Evolutionary conservation across 2,329 filamentous ascomycete species (phyloP), one percentile per base, ranked within the genome.

Genomic region (Fusarium sambucinum): DNA sequence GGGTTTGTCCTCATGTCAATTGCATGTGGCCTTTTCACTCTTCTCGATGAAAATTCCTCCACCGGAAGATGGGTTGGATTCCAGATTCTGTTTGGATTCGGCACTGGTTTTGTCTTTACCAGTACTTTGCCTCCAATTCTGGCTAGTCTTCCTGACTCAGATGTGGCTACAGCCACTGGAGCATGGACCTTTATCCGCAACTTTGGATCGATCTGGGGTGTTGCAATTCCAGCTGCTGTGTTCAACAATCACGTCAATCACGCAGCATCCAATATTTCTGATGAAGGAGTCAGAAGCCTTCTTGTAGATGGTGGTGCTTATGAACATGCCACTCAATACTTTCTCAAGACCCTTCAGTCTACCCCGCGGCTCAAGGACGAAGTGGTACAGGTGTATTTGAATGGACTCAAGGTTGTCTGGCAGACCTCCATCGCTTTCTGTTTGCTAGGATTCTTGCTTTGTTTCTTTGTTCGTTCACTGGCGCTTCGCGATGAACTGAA

Each of bases 121-220:
- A 75, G 77, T 1, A 73, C 82, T 8, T 78, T 83, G 3, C 81
- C 84, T 0, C 80, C 84, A 0, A 75, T 83, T 17, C 79, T 81
- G 68, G 83, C 82, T 1, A 66, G 74, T 0, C 65, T 83, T 2
- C 37, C 72, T 1, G 80, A 83, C 11, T 61, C 63, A 2, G 80
- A 84, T 51, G 72, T 74, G 0, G 78, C 80, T 2, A 55, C 76
- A 2, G 78, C 80, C 0, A 80, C 80, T 4, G 77, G 74, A 3
- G 79, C 80, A 42, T 84, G 79, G 76, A 72, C 76, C 1, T 87
- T 86, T 59, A 71, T 84, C 58, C 79, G 84, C 37, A 80, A 74
- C 54, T 80, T 86, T 32, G 85, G 84, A 4, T 71, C 76, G n/a
- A 79, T 82, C 5, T 81, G 84, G 73, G 84, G 83, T 11, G 77